Base-by-base conservation (phyloP, 108 stramenopile genomes). In the Asterionellopsis glacialis region DNA sequence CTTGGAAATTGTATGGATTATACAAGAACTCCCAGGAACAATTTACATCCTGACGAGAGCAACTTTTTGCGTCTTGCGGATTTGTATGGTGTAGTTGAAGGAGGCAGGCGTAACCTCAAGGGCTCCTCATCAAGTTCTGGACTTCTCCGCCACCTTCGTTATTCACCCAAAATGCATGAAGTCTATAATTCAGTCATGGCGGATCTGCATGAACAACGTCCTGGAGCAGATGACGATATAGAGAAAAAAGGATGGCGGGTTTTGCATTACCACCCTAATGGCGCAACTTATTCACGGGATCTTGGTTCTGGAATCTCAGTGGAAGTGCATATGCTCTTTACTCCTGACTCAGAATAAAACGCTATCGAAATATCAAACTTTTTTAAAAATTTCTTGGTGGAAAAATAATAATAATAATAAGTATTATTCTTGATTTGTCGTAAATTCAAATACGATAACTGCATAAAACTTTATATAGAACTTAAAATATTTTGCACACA, bases 1-100 rank as follows among this genome's bases (percentile, higher is more conserved):
- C 59, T 73, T 19, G 87, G 87, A 41, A 74, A 84, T 26, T 92
- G 91, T 45, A 54, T 92, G 57, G 90, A 92, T 64, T 92, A 92
- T 45, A 86, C 90, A 25, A 76, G 72, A 25, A 53, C 52, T 7
- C 80, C 78, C 0, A 61, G 59, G 25, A 52, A 78, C 27, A 91
- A 91, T 57, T n/a, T 80, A 11, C 57, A 59, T 0, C 86, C 86
- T 1, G 86, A 74, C 7, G 57, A 61, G 23, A 26, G 33, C 45
- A 85, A 91, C 64, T 84, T 70, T 51, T 27, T 67, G 3, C 68
- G 71, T 18, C 57, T 90, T 44, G 21, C 43, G 1, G 64, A 50
- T 9, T 51, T 84, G 70, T 90, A 90, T 59, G 82, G 82, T 14
- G 42, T 39, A 0, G 65, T 76, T n/a, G 33, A n/a, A n/a, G 62